Evolutionary conservation across 2,329 filamentous ascomycete genomes (phyloP).

Genomic region (Ambrosiella beaveri): DNA sequence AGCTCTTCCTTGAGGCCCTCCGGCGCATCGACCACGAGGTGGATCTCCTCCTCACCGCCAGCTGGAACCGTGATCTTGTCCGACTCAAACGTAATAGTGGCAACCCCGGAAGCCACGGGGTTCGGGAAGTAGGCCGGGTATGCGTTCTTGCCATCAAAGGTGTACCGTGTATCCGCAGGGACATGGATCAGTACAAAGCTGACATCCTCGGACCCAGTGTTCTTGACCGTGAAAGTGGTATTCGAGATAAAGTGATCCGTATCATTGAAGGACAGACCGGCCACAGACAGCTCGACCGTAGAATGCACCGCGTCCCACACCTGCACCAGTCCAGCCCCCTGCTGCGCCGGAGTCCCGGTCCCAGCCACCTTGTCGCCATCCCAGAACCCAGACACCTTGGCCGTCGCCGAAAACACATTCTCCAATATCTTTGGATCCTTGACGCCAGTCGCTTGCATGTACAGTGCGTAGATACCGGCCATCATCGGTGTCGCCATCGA

Average conservation of each 20-base stretch:
- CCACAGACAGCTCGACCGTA: slow-evolving; percentile 21
- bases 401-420: slow-evolving; percentile 26
- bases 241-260: slow-evolving; percentile 20
- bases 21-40: slow-evolving; percentile 13
- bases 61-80: slow-evolving; percentile 13
- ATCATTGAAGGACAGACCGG: slow-evolving; percentile 28
- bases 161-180: slow-evolving; percentile 24
- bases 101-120: background rate
- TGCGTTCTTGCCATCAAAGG: slow-evolving; percentile 14
- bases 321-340: slow-evolving; percentile 28
- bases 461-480: slow-evolving; percentile 13
- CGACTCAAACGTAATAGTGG: background rate
- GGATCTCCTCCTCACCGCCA: slow-evolving; percentile 15
- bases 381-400: slow-evolving; percentile 25
- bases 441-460: slow-evolving; percentile 26
- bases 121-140: slow-evolving; percentile 13
- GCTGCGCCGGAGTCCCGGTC: slow-evolving; percentile 30
- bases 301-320: slow-evolving; percentile 25
- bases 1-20: slow-evolving; percentile 16
- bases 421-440: slow-evolving; percentile 27
- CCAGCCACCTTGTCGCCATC: slow-evolving; percentile 15
- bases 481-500: slow-evolving; percentile 14
- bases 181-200: slow-evolving; percentile 24
- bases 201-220: slow-evolving; percentile 21
- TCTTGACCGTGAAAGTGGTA: slow-evolving; percentile 22